Base-by-base conservation (phyloP, 2,329 filamentous ascomycete genomes). In the Penicillium sp. region DNA sequence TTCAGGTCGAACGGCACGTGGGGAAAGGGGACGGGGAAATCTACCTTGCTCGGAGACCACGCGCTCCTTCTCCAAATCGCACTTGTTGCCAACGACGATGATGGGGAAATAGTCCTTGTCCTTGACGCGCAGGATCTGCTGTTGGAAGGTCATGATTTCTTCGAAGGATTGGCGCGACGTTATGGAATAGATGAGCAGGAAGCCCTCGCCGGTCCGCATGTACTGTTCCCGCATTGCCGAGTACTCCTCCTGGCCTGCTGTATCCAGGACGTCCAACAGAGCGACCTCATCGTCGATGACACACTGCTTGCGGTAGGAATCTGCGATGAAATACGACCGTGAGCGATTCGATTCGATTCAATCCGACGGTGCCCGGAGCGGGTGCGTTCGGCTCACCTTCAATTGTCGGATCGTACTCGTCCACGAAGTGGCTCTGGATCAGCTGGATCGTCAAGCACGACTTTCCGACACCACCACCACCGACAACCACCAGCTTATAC, bases 21-120 rank as follows among this genome's bases (percentile, higher is more conserved):
- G 25, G 40, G 10, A 16, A 1, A 22, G 24, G 18, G n/a, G 33
- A 16, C 18, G 25, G 4, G 11, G 3, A 14, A 31, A 76, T 85
- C 59, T 82, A 96, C 92, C 92, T 84, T 95, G 87, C 78, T 88
- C 87, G 60, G 90, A 88, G 54, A 99, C 94, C 67, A 92, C 89
- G 69, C 94, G 85, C 77, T 99, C 92, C 64, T 81, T 81, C 69
- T 96, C 92, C 73, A 99, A 79, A 90, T 99, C 94, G 78, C 92
- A 96, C 82, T 99, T 99, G 84, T 99, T 99, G 65, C 91, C 94
- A 38, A 97, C 94, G 41, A 99, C 89, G 52, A 97, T 96, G 80
- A 99, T 97, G 64, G 94, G 94, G 80, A 99, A 99, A 75, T 96
- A 96, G 77, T 99, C 94, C 84, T 96, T 97, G 80, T 97, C 94